Evolutionary conservation across 2,329 filamentous ascomycete genomes (phyloP).

Genomic region (Venturia pyrina): DNA sequence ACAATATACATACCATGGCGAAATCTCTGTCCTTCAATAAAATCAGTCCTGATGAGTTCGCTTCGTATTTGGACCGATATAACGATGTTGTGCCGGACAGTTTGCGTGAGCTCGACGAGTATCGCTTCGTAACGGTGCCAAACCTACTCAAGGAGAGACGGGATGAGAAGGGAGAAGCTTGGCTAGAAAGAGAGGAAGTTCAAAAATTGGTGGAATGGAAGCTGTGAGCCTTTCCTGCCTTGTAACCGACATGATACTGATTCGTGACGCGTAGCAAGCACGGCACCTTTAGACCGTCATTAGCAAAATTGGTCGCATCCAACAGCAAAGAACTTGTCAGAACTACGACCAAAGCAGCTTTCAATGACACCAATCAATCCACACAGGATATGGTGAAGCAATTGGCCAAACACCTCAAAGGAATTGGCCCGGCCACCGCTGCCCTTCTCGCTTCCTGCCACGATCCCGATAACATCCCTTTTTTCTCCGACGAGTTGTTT

Average conservation of each 20-base stretch:
- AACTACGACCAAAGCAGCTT: conserved; percentile 42
- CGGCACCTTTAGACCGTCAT: conserved; percentile 39
- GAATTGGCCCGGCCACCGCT: conserved; percentile 71
- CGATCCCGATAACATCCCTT: conserved; percentile 49
- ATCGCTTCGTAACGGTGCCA: conserved; percentile 24
- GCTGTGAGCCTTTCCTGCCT: conserved; percentile 18
- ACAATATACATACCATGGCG: not conserved
- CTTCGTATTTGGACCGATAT: not conserved
- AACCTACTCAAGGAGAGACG: conserved; percentile 16
- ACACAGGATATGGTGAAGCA: conserved; percentile 12
- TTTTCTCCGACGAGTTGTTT: conserved; percentile 74
- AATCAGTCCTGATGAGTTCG: not conserved
- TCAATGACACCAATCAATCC: conserved; percentile 21
- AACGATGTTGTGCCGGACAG: conserved; percentile 11
- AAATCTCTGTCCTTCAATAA: not conserved
- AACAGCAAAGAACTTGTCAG: conserved; percentile 45
- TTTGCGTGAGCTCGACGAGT: conserved; percentile 22
- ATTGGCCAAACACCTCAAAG: conserved; percentile 47
- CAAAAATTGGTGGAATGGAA: conserved; percentile 30
- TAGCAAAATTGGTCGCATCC: conserved; percentile 40
- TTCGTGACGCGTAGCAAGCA: conserved; percentile 30
- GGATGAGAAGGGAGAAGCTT: not conserved
- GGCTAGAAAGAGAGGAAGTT: conserved; percentile 20
- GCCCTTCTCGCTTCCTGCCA: conserved; percentile 61
- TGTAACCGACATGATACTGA: not conserved